Base-by-base conservation (phyloP, 306 rosid species). In the Boehmeria nivea region DNA sequence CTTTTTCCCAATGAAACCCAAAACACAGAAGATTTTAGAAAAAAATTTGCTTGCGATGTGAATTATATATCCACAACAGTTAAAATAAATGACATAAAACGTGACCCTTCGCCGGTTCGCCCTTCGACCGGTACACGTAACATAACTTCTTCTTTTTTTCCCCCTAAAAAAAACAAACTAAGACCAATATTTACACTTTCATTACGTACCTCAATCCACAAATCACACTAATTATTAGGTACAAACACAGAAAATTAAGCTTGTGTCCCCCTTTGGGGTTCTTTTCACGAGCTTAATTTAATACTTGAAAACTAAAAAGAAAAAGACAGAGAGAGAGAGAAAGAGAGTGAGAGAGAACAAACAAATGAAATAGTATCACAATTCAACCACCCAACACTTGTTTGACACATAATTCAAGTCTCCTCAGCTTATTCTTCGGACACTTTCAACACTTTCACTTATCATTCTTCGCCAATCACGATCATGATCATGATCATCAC, bases 171-270 rank as follows among this genome's bases (percentile, higher is more conserved):
- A 31, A 31, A 31, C 9, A 31, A 31, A 31, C 9, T 46, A 69
- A 54, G 45, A 54, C 2, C 26, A 48, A 12, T 71, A 83, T 69
- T 54, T 72, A 80, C 84, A 80, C 28, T 56, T 76, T 7, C 33
- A 51, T 46, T 17, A 17, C 10, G 10, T 3, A 46, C 13, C 51
- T 45, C 2, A 20, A 45, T 20, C n/a, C 54, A 25, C 57, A 57
- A 23, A 6, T 22, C 40, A 44, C 62, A 60, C 25, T 39, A 20
- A 31, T 12, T 21, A 57, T 7, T 33, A 27, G 51, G 26, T 57
- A 25, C 24, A 60, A 48, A 34, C 39, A 51, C 19, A 52, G 39
- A 56, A 54, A 64, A 31, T 31, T 31, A 31, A 78, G 78, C 54
- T 36, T 40, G 49, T 40, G 69, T 50, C 55, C 67, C 77, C 51